These are phyloP conservation scores for Suillus ampliporus DNA, from an alignment of 768 basidiomycete species.

Conservation along the genomic window DNA sequence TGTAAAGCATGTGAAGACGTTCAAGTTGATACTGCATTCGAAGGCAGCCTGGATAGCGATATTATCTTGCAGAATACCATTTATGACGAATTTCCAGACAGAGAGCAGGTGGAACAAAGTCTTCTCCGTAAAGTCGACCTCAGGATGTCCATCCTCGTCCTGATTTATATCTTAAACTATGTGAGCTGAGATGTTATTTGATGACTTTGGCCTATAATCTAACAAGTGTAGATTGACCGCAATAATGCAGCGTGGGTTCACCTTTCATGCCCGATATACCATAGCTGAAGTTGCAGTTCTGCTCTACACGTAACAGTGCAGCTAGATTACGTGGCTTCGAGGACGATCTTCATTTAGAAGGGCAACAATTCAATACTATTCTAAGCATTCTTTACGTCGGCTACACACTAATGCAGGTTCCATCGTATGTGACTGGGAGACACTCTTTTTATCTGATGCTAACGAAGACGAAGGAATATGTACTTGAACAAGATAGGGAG, in stretches of 20 bases:
- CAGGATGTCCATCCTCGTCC: slow-evolving; percentile 41
- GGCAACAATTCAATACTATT: slow-evolving; percentile 67
- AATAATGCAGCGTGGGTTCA: slow-evolving; percentile 67
- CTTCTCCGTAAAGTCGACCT: slow-evolving; percentile 43
- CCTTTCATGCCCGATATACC: not conserved
- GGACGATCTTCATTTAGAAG: slow-evolving; percentile 64
- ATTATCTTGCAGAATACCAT: not conserved
- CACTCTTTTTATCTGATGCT: not conserved
- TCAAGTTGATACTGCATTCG: slow-evolving; percentile 2
- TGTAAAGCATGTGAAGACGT: slow-evolving; percentile 11
- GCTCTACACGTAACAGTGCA: slow-evolving; percentile 49
- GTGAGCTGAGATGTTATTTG: slow-evolving; percentile 23
- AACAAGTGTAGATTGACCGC: slow-evolving; percentile 58
- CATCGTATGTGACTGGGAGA: slow-evolving; percentile 54
- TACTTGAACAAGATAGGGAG: slow-evolving; percentile 68
- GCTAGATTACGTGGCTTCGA: slow-evolving; percentile 77
- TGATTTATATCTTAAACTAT: slow-evolving; percentile 43
- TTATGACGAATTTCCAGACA: slow-evolving; percentile 17
- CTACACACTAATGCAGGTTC: slow-evolving; percentile 82
- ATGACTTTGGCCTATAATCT: not conserved
- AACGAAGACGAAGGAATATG: slow-evolving; percentile 59
- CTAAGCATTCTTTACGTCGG: slow-evolving; percentile 73
- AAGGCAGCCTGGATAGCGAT: not conserved
- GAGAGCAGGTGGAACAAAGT: slow-evolving; percentile 47
- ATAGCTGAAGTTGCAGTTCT: not conserved